A percentile compares a stretch with the other conserved stretches of the same genome.
These are phyloP conservation scores for Asterella californica DNA, from an alignment of 225 moss, liverwort and hornwort genomes.

Conservation along the genomic window DNA sequence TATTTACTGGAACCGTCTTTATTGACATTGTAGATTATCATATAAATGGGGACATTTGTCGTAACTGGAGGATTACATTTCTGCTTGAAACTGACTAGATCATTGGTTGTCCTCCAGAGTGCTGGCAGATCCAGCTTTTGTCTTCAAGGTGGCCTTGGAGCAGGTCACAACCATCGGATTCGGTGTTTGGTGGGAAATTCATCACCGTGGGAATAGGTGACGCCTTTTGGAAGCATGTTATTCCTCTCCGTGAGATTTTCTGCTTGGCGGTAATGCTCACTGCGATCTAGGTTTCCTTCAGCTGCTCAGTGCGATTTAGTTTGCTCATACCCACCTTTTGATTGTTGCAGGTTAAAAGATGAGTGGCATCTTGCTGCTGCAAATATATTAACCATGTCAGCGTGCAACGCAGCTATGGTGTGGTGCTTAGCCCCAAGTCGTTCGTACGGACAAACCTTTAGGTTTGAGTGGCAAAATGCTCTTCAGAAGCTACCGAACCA, in stretches of 20 bases:
- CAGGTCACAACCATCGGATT: slow-evolving; percentile 72
- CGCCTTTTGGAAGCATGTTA: background rate
- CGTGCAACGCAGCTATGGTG: slow-evolving; percentile 71
- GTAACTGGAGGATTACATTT: no score
- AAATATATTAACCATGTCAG: slow-evolving; percentile 83
- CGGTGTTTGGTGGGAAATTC: slow-evolving; percentile 91
- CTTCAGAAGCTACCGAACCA: slow-evolving; percentile 92
- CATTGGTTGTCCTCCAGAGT: slow-evolving; percentile 39
- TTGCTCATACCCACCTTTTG: background rate
- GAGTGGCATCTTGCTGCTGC: slow-evolving; percentile 93
- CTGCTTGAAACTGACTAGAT: background rate
- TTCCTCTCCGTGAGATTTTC: background rate
- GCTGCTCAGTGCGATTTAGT: background rate
- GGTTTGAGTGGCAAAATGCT: slow-evolving; percentile 82
- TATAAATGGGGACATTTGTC: no score
- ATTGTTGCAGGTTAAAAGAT: slow-evolving; percentile 69
- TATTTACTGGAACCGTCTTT: no score
- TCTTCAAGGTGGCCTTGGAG: slow-evolving; percentile 80
- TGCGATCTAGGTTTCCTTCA: background rate
- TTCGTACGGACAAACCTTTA: slow-evolving; percentile 90
- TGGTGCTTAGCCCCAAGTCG: slow-evolving; percentile 91
- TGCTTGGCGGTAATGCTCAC: background rate
- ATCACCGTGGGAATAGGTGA: slow-evolving; percentile 85
- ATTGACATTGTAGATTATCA: no score
- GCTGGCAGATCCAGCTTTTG: slow-evolving; percentile 89